These are phyloP conservation scores for Penicillium sp. DNA, from an alignment of 2,329 filamentous ascomycete species.

Conservation along the genomic window DNA sequence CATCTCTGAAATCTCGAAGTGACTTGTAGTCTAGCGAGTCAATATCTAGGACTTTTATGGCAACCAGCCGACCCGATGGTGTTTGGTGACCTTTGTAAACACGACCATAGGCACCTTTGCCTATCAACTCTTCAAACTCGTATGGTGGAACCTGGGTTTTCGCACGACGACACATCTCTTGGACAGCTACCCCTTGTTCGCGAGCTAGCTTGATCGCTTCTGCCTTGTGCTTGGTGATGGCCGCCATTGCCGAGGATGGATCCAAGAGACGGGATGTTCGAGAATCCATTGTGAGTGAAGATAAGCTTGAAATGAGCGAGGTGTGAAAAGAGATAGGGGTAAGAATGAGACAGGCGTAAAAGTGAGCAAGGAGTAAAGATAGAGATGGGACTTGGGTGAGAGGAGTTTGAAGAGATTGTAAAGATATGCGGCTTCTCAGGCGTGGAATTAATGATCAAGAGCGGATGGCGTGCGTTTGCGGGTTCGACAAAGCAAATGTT, in stretches of 20 bases:
- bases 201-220: slow-evolving; percentile 50
- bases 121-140: slow-evolving; percentile 52
- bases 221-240: slow-evolving; percentile 50
- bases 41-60: slow-evolving; percentile 54
- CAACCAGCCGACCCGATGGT: slow-evolving; percentile 45
- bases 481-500: neutral
- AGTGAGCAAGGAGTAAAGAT: neutral
- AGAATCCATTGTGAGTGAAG: slow-evolving; percentile 28
- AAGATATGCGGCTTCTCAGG: neutral
- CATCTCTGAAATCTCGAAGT: slow-evolving; percentile 48
- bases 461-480: neutral
- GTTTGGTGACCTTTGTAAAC: slow-evolving; percentile 51
- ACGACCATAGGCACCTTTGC: slow-evolving; percentile 53
- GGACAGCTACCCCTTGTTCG: slow-evolving; percentile 47
- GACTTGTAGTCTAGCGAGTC: slow-evolving; percentile 51
- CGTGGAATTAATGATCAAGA: neutral
- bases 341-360: neutral
- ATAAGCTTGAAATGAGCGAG: neutral
- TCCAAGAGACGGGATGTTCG: slow-evolving; percentile 40
- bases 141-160: slow-evolving; percentile 49
- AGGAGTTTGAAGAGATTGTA: neutral
- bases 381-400: neutral
- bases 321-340: neutral
- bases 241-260: slow-evolving; percentile 45
- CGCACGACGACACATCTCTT: slow-evolving; percentile 49